These are phyloP conservation scores for Gloeophyllum trabeum DNA, from an alignment of 768 basidiomycete genomes.

Conservation along the genomic window DNA sequence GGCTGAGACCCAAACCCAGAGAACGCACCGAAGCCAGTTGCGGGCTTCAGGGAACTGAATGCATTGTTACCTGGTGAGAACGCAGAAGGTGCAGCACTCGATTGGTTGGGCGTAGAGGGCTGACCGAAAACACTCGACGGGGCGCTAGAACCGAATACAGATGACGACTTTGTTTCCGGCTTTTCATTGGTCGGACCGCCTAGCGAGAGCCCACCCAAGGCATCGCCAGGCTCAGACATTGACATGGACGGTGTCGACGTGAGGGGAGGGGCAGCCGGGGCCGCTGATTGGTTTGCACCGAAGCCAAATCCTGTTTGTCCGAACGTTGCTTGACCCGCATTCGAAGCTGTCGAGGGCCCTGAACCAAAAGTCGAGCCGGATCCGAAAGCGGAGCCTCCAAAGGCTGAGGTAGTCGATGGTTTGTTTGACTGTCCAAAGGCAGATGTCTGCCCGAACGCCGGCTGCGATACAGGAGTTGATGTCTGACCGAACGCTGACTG, in stretches of 20 bases:
- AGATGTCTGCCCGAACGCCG: neutral
- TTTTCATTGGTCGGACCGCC: neutral
- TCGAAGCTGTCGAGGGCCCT: constrained; percentile 17
- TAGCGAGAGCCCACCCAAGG: constrained; percentile 5
- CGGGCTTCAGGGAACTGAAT: constrained; percentile 18
- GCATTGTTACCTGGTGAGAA: neutral
- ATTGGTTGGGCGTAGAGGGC: neutral
- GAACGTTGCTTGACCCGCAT: constrained; percentile 1
- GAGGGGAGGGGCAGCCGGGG: constrained; percentile 6
- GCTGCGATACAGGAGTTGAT: constrained; percentile 5
- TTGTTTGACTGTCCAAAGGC: constrained; percentile 2
- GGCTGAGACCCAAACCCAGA: no score
- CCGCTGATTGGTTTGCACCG: neutral
- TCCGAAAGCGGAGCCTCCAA: neutral
- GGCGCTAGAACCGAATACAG: neutral
- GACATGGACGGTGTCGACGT: constrained; percentile 5
- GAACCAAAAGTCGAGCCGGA: neutral
- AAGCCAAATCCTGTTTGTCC: neutral
- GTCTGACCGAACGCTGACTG: constrained; percentile 13
- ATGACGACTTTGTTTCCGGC: neutral
- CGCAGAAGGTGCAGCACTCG: constrained; percentile 6
- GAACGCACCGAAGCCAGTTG: constrained; percentile 23
- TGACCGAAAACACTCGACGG: neutral
- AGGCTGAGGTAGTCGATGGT: neutral
- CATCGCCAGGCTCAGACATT: neutral